Base-by-base conservation (phyloP, 495 filamentous ascomycete genomes). In the Hyaloscypha hepaticicola region DNA sequence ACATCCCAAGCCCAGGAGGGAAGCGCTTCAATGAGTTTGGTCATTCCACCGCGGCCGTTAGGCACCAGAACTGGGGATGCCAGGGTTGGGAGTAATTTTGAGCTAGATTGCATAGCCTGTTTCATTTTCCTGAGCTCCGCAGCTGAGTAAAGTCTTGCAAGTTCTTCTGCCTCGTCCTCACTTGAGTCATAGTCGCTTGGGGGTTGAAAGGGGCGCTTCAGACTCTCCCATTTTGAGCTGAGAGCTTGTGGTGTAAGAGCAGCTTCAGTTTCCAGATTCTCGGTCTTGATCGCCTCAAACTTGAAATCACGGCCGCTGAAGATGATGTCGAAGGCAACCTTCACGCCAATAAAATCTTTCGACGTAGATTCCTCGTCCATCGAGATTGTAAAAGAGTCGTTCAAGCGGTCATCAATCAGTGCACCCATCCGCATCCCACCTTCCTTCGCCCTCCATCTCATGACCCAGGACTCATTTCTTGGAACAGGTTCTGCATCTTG, bases 381-480 rank as follows among this genome's bases (percentile, higher is more conserved):
- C n/a, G 4, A 25, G 25, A 25, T 24, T 24, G 16, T 25, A 26
- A 14, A 25, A 0, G 26, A 24, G 16, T 53, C 25, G 7, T 14
- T 28, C 50, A 12, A 53, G 50, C 22, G 4, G 9, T 53, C 26
- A 8, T 53, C 22, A 45, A 49, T 11, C 12, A 21, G 29, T 26
- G 28, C 22, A 26, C 41, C 27, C 7, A 59, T 21, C 31, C 34
- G 21, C 57, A 48, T 41, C 34, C 57, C 57, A 19, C 34, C 57
- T 5, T 59, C 57, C 31, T 48, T n/a, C 5, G 28, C 57, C n/a
- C 57, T 59, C 57, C 57, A 59, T 25, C 57, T 59, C 57, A 59
- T 59, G 14, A 59, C 29, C 34, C 57, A 59, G 31, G 57, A 24
- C 31, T 31, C 21, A 26, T 34, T 1, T 59, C 34, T 27, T 45